phyloP scores from a whole-genome alignment of 2,329 filamentous ascomycete species.

The Aspergillus vadensis region DNA sequence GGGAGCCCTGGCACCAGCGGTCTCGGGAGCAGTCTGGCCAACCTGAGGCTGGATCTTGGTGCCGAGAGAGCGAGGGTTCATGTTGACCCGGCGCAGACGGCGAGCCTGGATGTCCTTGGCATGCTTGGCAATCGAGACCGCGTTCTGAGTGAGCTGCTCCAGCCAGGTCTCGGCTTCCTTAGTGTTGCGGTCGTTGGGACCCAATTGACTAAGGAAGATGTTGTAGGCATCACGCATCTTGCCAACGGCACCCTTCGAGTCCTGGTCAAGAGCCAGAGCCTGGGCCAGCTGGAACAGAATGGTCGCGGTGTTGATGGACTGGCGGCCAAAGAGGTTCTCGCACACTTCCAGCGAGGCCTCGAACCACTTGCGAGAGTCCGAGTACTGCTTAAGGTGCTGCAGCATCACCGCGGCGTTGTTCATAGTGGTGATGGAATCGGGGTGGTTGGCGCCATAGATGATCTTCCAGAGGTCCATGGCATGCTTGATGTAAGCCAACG shows the following conservation, averaged over 20 bases:
- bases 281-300: constrained; percentile 97
- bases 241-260: constrained; percentile 85
- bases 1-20: constrained; percentile 42
- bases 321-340: constrained; percentile 83
- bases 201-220: constrained; percentile 87
- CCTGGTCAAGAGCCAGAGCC: constrained; percentile 90
- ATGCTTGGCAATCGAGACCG: constrained; percentile 90
- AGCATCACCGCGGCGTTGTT: constrained; percentile 99
- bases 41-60: constrained; percentile 65
- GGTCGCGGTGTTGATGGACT: constrained; percentile 90
- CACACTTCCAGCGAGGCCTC: constrained; percentile 88
- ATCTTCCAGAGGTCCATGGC: constrained; percentile 95
- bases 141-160: constrained; percentile 92
- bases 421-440: constrained; percentile 96
- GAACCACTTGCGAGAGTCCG: constrained; percentile 95
- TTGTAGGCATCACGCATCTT: constrained; percentile 97
- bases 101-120: constrained; percentile 81
- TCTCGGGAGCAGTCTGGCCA: constrained; percentile 58
- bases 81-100: constrained; percentile 69
- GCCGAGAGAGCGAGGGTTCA: constrained; percentile 61
- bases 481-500: constrained; percentile 87
- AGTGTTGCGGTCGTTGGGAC: constrained; percentile 91
- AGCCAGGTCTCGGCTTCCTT: constrained; percentile 98
- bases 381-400: constrained; percentile 90
- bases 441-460: constrained; percentile 90